Conservation (phyloP, 805 yeast genomes). For the Cephaloascus fragrans region DNA sequence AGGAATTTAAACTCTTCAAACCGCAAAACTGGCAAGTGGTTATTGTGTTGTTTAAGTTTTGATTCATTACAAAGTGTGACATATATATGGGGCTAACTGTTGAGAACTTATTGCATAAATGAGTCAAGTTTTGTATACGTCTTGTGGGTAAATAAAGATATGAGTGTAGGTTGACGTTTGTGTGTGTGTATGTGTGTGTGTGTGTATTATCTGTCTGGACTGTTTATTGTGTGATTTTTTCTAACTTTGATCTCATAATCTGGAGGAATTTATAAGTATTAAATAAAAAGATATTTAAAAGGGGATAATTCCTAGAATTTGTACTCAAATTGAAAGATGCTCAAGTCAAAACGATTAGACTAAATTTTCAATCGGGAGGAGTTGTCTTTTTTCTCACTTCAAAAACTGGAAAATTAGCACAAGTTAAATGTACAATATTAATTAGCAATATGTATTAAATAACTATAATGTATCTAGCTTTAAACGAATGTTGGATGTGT, state of each 20-base stretch:
- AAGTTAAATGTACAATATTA: no score
- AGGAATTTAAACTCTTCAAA: no score
- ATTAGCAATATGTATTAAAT: background rate
- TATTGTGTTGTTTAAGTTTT: no score
- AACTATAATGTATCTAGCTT: background rate
- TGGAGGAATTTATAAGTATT: background rate
- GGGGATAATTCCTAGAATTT: background rate
- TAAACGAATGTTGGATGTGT: background rate
- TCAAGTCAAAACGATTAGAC: background rate
- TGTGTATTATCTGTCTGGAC: no score
- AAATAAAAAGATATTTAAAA: no score
- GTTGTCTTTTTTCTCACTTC: background rate
- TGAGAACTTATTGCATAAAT: no score
- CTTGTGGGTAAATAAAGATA: background rate
- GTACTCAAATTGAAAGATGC: background rate
- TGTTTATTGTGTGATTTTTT: background rate
- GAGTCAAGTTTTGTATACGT: no score
- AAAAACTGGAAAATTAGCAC: background rate
- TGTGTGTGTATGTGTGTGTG: background rate
- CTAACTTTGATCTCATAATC: background rate
- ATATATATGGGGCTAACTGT: no score
- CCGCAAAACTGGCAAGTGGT: no score
- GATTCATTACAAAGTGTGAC: no score
- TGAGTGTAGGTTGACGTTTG: background rate
- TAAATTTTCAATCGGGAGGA: background rate